Evolutionary conservation across 164 flowering plant genomes (phyloP).

Genomic region (Piper longum): DNA sequence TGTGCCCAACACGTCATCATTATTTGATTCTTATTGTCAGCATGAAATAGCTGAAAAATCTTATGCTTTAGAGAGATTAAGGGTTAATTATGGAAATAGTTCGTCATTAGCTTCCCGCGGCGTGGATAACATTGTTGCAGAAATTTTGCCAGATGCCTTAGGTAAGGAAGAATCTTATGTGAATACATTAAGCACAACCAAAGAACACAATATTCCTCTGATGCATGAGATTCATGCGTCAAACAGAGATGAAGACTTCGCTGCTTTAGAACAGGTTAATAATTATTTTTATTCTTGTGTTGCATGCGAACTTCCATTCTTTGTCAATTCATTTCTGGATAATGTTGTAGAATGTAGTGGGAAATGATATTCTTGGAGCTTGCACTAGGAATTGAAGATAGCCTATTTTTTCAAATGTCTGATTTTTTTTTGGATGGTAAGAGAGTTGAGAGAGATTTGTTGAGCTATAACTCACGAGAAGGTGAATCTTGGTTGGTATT

Average conservation of each 20-base stretch:
- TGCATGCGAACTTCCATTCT: neutral
- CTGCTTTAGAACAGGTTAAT: conserved; percentile 85
- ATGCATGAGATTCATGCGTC: conserved; percentile 24
- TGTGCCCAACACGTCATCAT: conserved; percentile 25
- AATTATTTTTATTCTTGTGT: neutral
- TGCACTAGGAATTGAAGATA: too few relatives aligned
- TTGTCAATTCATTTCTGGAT: too few relatives aligned
- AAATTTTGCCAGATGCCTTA: conserved; percentile 9
- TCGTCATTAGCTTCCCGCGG: conserved; percentile 20
- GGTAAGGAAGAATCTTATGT: conserved; percentile 10
- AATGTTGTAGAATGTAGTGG: too few relatives aligned
- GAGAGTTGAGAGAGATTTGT: too few relatives aligned
- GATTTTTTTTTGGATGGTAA: too few relatives aligned
- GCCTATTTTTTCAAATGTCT: too few relatives aligned
- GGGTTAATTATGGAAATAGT: conserved; percentile 12
- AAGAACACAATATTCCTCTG: conserved; percentile 20
- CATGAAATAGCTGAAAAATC: conserved; percentile 15
- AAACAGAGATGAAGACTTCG: conserved; percentile 72
- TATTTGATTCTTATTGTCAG: conserved; percentile 17
- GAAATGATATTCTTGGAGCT: too few relatives aligned
- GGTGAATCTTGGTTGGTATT: too few relatives aligned
- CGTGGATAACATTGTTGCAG: conserved; percentile 6
- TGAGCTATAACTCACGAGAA: too few relatives aligned
- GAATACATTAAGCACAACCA: conserved; percentile 11
- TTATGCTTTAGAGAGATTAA: conserved; percentile 12